Percentiles rank a stretch among this genome's conserved stretches.
Evolutionary conservation across 192 early-diverging fungal genomes (phyloP).

Genomic region (Piromyces finnis): DNA sequence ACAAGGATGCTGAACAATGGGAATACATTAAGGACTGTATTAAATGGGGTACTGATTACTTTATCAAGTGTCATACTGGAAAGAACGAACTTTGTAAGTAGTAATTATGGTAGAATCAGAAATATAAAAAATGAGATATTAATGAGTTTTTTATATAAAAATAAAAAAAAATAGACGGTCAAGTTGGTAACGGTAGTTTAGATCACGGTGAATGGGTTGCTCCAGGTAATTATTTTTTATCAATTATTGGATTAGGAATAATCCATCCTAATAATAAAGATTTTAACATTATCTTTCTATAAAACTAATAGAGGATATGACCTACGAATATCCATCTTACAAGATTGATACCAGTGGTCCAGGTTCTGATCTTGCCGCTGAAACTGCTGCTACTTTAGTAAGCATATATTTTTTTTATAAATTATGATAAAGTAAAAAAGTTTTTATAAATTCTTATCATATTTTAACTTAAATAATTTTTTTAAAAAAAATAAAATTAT

Average conservation of each 20-base stretch:
- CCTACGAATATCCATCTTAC: conserved; percentile 25
- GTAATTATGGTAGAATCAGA: too few relatives aligned
- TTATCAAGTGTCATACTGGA: conserved; percentile 34
- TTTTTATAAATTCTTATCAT: neutral
- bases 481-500: neutral
- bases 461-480: too few relatives aligned
- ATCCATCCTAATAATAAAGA: too few relatives aligned
- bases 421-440: too few relatives aligned
- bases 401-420: conserved; percentile 23
- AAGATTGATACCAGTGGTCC: conserved; percentile 14
- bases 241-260: too few relatives aligned
- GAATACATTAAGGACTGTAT: conserved; percentile 21
- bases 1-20: neutral
- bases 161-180: neutral
- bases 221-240: neutral
- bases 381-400: conserved; percentile 34
- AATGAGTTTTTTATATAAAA: too few relatives aligned
- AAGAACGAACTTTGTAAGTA: conserved; percentile 12
- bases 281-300: too few relatives aligned
- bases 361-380: conserved; percentile 32
- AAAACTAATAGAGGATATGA: conserved; percentile 11
- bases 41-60: conserved; percentile 42
- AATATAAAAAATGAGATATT: too few relatives aligned
- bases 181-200: conserved; percentile 18
- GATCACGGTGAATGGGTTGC: conserved; percentile 4